phyloP scores from a whole-genome alignment of 1,284 basidiomycete species.

The Fomes fomentarius region DNA sequence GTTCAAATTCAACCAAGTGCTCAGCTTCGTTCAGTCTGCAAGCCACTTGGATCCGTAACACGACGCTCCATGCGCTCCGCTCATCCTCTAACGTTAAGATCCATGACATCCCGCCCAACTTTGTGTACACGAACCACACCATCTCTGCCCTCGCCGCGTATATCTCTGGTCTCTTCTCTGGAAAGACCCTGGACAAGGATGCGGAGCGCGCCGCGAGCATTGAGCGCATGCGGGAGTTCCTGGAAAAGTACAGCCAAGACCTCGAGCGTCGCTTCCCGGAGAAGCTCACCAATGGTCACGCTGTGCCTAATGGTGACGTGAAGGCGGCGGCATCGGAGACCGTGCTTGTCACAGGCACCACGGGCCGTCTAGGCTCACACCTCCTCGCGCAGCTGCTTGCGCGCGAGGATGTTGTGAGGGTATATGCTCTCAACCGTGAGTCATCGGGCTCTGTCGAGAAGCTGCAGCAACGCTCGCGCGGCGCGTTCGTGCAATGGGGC shows the following conservation, averaged over 20 bases:
- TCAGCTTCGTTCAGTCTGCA: constrained; percentile 30
- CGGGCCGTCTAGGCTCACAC: constrained; percentile 38
- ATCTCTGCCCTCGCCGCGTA: constrained; percentile 29
- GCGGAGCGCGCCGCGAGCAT: constrained; percentile 10
- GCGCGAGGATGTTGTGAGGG: constrained; percentile 23
- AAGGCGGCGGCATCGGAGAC: constrained; percentile 5
- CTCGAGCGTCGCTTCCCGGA: constrained; percentile 13
- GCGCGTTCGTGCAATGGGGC: constrained; percentile 30
- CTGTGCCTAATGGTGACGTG: constrained; percentile 6
- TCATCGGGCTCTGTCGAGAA: constrained; percentile 10
- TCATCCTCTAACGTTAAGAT: constrained; percentile 18
- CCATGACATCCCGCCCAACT: constrained; percentile 26
- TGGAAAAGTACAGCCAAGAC: constrained; percentile 34
- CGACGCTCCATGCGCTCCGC: constrained; percentile 31
- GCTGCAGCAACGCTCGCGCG: constrained; percentile 29
- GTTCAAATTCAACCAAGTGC: neutral
- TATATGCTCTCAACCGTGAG: constrained; percentile 39
- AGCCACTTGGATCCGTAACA: constrained; percentile 41
- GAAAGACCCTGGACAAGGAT: constrained; percentile 4
- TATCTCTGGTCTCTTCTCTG: constrained; percentile 4
- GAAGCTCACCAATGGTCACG: constrained; percentile 6
- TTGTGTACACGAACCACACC: constrained; percentile 39
- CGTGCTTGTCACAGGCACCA: constrained; percentile 41
- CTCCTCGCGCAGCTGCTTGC: constrained; percentile 33
- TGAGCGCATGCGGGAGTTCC: constrained; percentile 12